Evolutionary conservation across 208 protist genomes (phyloP).

Genomic region (Tritrichomonas musculus): DNA sequence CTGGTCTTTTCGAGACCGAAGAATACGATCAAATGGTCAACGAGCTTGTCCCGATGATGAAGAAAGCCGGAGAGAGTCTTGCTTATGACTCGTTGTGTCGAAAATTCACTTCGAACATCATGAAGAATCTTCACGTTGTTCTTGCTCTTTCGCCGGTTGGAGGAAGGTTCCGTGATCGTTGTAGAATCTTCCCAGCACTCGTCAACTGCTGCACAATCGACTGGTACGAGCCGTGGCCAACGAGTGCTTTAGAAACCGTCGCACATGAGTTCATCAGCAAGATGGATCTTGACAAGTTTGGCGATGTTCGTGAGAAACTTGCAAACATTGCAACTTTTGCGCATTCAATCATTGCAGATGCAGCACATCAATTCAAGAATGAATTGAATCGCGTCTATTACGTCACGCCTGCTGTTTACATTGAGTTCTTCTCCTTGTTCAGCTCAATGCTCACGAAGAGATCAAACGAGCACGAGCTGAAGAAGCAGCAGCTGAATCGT

Average conservation of each 20-base stretch:
- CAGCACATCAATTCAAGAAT: neutral
- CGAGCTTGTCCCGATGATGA: constrained; percentile 55
- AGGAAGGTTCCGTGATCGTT: constrained; percentile 74
- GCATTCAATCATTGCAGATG: neutral
- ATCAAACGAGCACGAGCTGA: constrained; percentile 54
- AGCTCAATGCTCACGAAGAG: neutral
- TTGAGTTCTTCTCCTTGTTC: constrained; percentile 1
- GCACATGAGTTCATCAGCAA: constrained; percentile 47
- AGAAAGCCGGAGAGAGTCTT: constrained; percentile 66
- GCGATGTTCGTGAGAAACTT: neutral
- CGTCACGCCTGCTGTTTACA: constrained; percentile 21
- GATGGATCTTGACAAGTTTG: constrained; percentile 50
- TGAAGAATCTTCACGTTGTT: constrained; percentile 82
- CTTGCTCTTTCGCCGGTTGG: constrained; percentile 90
- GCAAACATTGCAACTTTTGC: neutral
- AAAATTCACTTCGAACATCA: constrained; percentile 45
- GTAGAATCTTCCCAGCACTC: constrained; percentile 87
- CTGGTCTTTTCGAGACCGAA: constrained; percentile 57
- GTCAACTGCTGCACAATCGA: constrained; percentile 96
- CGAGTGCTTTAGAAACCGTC: constrained; percentile 74
- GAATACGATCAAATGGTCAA: constrained; percentile 50
- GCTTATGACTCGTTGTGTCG: constrained; percentile 21
- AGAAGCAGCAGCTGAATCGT: neutral
- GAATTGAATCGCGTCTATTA: neutral
- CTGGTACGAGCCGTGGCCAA: constrained; percentile 91